Evolutionary conservation across 2,329 filamentous ascomycete species (phyloP), one percentile per base, ranked within the genome.

Genomic region (Pseudogymnoascus verrucosus): DNA sequence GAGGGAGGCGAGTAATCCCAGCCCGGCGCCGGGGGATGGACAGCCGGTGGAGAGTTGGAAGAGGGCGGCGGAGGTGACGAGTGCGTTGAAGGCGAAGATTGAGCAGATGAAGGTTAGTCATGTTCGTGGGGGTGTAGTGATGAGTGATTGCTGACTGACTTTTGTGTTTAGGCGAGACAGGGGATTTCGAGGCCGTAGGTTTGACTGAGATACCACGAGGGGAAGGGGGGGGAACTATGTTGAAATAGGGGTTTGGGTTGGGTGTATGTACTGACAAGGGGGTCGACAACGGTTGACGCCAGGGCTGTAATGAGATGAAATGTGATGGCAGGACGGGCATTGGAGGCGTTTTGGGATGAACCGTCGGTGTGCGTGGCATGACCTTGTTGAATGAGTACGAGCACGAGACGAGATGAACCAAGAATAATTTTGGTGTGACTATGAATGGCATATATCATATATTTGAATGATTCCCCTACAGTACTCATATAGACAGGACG

Each of bases 61-160:
- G 79, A 83, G 95, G 69, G 95, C 95, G 16, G 95, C 95, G 1
- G 95, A 99, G 79, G 95, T 99, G 64, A 99, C 95, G 63, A 97
- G 93, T 76, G 95, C 97, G 75, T 77, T 99, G 72, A 99, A 98
- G 80, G 92, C 93, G 62, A 86, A 95, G 74, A 99, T 99, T 76
- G 95, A 98, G 80, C 90, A 95, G 81, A 99, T 99, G 95, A 99
- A 98, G 83, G 85, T 84, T 21, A 44, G 23, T 34, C 36, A n/a
- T 19, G 54, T 19, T 3, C 11, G 54, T 31, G 26, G 3, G 26
- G n/a, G 19, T 26, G 26, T 16, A 26, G 11, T 34, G 54, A 3
- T 59, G 26, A 19, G n/a, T 16, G 51, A 57, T 10, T 60, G 57
- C 64, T 62, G 64, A 60, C 68, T 40, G 57, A 4, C 8, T 21